These are phyloP conservation scores for Perkinsus olseni DNA, from an alignment of 169 alveolate species.

Conservation along the genomic window DNA sequence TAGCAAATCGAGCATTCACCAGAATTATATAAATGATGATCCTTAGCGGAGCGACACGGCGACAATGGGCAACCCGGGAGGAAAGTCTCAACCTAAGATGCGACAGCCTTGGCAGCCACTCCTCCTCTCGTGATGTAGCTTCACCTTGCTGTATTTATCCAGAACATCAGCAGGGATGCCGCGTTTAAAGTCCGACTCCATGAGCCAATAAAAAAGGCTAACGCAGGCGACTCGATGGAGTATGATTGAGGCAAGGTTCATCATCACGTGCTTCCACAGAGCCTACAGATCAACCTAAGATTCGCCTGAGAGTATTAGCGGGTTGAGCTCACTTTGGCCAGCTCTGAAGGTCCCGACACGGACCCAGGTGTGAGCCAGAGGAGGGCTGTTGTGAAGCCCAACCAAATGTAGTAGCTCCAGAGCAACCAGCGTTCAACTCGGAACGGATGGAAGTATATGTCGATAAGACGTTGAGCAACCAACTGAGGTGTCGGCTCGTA, in stretches of 20 bases:
- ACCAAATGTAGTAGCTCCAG: slow-evolving; percentile 6
- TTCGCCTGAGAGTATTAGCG: background rate
- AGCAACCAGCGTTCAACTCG: background rate
- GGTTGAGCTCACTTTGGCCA: background rate
- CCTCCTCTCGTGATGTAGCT: background rate
- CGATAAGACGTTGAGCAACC: background rate
- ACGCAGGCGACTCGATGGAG: slow-evolving; percentile 7
- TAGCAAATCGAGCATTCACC: slow-evolving; percentile 9
- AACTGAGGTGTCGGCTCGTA: slow-evolving; percentile 12
- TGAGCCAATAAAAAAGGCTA: background rate
- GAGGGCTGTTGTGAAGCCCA: background rate
- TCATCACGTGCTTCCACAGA: slow-evolving; percentile 6
- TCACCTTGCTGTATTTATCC: background rate
- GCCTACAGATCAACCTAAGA: background rate
- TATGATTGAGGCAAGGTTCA: background rate
- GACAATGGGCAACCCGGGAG: background rate
- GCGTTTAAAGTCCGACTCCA: slow-evolving; percentile 8
- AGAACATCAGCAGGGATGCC: slow-evolving; percentile 1
- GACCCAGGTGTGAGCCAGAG: background rate
- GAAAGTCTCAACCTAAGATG: background rate
- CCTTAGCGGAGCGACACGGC: background rate
- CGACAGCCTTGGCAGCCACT: background rate
- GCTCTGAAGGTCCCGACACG: background rate
- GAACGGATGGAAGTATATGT: background rate
- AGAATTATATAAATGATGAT: background rate